A percentile compares a stretch with the other conserved stretches of the same genome.
phyloP scores from a whole-genome alignment of 768 basidiomycete species.

The Hemileccinum impolitum region DNA sequence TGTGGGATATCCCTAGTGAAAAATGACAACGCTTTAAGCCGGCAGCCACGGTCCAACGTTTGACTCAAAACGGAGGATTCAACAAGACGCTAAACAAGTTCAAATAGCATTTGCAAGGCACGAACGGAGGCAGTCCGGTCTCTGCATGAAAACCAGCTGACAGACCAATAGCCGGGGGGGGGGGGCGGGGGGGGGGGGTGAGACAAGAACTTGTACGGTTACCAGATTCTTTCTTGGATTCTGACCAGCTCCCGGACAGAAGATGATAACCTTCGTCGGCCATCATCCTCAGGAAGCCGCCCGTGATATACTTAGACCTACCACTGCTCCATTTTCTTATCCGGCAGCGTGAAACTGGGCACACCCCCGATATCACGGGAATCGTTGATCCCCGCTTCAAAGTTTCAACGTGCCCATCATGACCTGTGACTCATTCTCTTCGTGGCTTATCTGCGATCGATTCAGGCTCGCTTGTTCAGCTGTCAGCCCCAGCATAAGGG shows the following conservation, averaged over 20 bases:
- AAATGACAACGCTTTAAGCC: conserved; percentile 17
- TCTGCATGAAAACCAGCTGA: conserved; percentile 4
- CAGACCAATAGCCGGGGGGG: conserved; percentile 11
- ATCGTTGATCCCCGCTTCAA: too few species aligned
- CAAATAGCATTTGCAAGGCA: not conserved
- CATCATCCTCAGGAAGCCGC: too few species aligned
- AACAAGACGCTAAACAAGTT: conserved; percentile 4
- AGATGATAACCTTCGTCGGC: conserved; percentile 27
- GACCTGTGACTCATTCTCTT: too few species aligned
- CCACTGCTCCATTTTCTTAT: too few species aligned
- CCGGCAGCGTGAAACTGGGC: too few species aligned
- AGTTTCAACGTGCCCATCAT: too few species aligned
- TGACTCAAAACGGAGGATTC: conserved; percentile 10
- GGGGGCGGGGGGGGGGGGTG: too few species aligned
- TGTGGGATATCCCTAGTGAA: conserved; percentile 22
- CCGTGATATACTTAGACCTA: too few species aligned
- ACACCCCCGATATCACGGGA: too few species aligned
- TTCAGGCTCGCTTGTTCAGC: too few species aligned
- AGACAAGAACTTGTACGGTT: conserved; percentile 10
- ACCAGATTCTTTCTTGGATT: conserved; percentile 18
- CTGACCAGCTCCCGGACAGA: conserved; percentile 10
- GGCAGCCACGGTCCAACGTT: conserved; percentile 20
- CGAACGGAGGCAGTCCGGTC: not conserved
- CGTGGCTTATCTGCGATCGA: too few species aligned
- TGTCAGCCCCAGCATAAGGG: too few species aligned